Base-by-base conservation (phyloP, 1,284 basidiomycete genomes). In the Sanghuangporus sanghuang region DNA sequence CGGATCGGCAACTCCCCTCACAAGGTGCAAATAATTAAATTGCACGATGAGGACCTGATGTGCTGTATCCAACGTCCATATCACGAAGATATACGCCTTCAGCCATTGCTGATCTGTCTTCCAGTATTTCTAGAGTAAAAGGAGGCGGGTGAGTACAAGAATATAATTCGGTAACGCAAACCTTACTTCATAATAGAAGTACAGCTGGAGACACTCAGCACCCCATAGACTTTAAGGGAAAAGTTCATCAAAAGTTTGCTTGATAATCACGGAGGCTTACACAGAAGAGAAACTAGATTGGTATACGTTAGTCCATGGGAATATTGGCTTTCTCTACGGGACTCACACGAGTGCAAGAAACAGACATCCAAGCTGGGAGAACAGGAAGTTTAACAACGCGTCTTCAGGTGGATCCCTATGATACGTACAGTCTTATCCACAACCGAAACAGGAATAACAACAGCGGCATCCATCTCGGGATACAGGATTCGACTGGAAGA, bases 171-270 rank as follows among this genome's bases (percentile, higher is more conserved):
- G 27, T 32, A 54, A 44, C 14, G 5, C 27, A 32, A 32, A 18
- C 3, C 42, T 44, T 2, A 64, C 63, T 21, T 63, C 55, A 27
- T 32, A 61, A 36, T 64, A 64, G 7, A 50, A 48, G 18, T 54
- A 64, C 2, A 61, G n/a, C 42, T 64, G 63, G 14, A 64, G n/a
- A 7, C 42, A 40, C 12, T 49, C 46, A 16, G 38, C 49, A 16
- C 63, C 63, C 63, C 63, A 64, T 7, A 64, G 42, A 12, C 63
- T 64, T 9, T 14, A 9, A 36, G 32, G 18, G 23, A 23, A 49
- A 18, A 21, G 23, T 16, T 9, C 11, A 18, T 9, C 16, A 21
- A 49, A 18, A 21, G 9, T 23, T 9, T 21, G 1, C 16, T 49
- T 21, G 18, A 21, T 16, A 49, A 11, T 9, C 1, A 3, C 48